Evolutionary conservation across 129 eudicot species (phyloP), one percentile per base, ranked within the genome.

Genomic region (Dittrichia graveolens): DNA sequence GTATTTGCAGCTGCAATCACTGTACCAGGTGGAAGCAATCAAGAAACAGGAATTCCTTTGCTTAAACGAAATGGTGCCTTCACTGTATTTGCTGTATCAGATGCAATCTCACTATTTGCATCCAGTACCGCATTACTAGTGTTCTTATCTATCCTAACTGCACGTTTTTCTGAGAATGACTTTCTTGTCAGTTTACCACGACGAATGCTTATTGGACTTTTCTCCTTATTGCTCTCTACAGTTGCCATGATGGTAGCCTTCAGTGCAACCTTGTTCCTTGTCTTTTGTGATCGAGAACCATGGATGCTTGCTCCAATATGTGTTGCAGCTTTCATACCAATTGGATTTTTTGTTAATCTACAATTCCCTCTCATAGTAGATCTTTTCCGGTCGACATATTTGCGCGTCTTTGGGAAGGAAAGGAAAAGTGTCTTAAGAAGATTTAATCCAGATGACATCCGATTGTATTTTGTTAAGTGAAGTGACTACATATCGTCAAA

Each of bases 241-340:
- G 52, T 67, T 4, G 18, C 84, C 34, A 75, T 80, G 84, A 80
- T 80, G 77, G 44, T 69, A 38, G 80, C 81, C 59, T 80, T 67
- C 4, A 7, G 77, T 5, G 73, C 84, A 54, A 59, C 54, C 24
- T 75, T 56, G 48, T 80, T 53, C 69, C 60, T 80, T 18, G 73
- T 62, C 75, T 75, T 68, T 71, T 16, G 62, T 42, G 4, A 63
- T 13, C 5, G 38, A 59, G 53, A 44, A 43, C 42, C 54, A 44
- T 80, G 84, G 84, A 54, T 75, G 58, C 80, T 72, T 52, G 52
- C 11, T 12, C 75, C 72, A 2, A 58, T 75, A 42, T 63, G 69
- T 38, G 65, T 6, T 6, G 24, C 41, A 7, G 73, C 74, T 45
- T 14, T 72, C n/a, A 3, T 75, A 7, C 77, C 81, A 8, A 58